Evolutionary conservation across 768 basidiomycete genomes (phyloP).

Genomic region (Xerocomus spinulosus): DNA sequence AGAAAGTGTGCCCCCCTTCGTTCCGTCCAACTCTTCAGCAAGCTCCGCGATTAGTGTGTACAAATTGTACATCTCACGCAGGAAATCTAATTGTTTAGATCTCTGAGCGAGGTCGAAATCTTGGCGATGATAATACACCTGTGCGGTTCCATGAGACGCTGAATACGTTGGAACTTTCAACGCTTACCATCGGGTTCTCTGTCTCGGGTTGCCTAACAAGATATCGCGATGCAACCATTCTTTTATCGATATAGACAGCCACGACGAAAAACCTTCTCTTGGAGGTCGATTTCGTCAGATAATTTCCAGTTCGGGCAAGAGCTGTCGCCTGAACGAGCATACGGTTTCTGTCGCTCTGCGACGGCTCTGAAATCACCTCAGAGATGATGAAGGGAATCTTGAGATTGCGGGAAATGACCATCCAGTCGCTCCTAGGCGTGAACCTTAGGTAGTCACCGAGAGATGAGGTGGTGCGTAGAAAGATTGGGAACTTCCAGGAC

Average conservation of each 20-base stretch:
- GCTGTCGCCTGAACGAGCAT: slow-evolving; percentile 17
- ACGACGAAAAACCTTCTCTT: slow-evolving; percentile 9
- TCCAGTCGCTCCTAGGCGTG: too few relatives aligned
- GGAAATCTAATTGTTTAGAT: too few relatives aligned
- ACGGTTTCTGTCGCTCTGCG: background rate
- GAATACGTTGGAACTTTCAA: too few relatives aligned
- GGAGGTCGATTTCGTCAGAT: background rate
- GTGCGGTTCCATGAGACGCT: too few relatives aligned
- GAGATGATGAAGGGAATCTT: slow-evolving; percentile 13
- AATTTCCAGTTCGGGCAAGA: background rate
- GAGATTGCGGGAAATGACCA: too few relatives aligned
- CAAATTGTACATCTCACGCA: slow-evolving; percentile 15
- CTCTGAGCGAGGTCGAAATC: too few relatives aligned
- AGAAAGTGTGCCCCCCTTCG: background rate
- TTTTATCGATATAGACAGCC: slow-evolving; percentile 4
- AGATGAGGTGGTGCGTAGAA: background rate
- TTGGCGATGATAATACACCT: too few relatives aligned
- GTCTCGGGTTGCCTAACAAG: slow-evolving; percentile 3
- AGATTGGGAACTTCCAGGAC: background rate
- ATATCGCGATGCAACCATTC: slow-evolving; percentile 4
- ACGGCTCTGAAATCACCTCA: slow-evolving; percentile 4
- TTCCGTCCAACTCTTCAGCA: background rate
- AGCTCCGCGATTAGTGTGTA: background rate
- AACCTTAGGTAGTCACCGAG: background rate
- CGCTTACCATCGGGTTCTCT: too few relatives aligned